Conservation (phyloP, 208 protist genomes). For the Blechomonas ayalai region DNA sequence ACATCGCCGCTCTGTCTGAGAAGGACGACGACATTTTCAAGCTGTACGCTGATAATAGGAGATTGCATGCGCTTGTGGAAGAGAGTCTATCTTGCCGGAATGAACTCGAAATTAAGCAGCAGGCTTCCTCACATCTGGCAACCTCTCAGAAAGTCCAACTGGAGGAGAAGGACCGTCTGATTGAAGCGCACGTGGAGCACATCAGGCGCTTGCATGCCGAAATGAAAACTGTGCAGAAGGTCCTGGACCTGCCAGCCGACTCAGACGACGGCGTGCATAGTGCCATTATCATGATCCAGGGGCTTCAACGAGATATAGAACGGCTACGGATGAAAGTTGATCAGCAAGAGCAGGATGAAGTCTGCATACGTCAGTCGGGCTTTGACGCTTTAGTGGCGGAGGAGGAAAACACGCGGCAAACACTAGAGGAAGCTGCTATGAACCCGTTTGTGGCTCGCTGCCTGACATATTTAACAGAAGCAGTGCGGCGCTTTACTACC, state of each 20-base stretch:
- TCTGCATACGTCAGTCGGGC: too few relatives aligned
- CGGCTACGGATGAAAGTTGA: too few relatives aligned
- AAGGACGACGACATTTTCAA: conserved; percentile 78
- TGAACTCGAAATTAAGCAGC: conserved; percentile 36
- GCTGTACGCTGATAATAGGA: conserved; percentile 65
- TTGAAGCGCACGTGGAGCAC: conserved; percentile 40
- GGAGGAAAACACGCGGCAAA: too few relatives aligned
- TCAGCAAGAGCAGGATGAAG: too few relatives aligned
- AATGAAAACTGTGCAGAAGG: conserved; percentile 19
- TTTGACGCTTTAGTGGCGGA: too few relatives aligned
- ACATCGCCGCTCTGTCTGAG: conserved; percentile 51
- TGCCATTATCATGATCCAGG: too few relatives aligned
- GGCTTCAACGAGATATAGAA: too few relatives aligned
- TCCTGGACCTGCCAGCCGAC: conserved; percentile 42
- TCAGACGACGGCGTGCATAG: conserved; percentile 28
- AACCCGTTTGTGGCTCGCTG: too few relatives aligned
- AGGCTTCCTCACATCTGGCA: conserved; percentile 26
- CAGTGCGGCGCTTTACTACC: too few relatives aligned
- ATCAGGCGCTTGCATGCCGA: conserved; percentile 17
- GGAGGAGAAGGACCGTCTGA: conserved; percentile 36
- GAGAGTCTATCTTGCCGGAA: conserved; percentile 23
- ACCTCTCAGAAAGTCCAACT: conserved; percentile 37
- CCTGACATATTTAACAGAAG: too few relatives aligned
- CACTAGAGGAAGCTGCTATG: too few relatives aligned
- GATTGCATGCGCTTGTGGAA: conserved; percentile 47